phyloP scores from a whole-genome alignment of 345 rosid species.

The Citrus trifoliata region DNA sequence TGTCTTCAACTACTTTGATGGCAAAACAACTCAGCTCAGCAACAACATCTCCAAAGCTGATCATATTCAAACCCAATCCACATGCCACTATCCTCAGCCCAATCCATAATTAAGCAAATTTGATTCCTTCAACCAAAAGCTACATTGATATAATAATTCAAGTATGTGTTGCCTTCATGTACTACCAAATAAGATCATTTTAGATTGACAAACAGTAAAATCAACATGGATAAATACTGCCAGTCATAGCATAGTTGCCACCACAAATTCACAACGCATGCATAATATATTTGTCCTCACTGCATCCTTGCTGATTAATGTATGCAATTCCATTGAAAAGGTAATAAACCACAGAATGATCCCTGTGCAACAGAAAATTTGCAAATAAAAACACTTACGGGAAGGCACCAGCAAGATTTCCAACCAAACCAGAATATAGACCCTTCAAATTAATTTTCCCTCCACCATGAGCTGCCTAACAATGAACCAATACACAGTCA shows the following conservation, averaged over 20 bases:
- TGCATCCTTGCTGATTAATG: background rate
- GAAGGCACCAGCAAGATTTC: constrained; percentile 78
- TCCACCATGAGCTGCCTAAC: constrained; percentile 65
- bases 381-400: constrained; percentile 56
- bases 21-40: background rate
- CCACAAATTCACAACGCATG: background rate
- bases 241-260: background rate
- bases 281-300: background rate
- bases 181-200: background rate
- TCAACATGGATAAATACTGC: background rate
- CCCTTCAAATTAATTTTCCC: constrained; percentile 65
- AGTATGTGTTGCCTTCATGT: background rate
- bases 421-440: constrained; percentile 81
- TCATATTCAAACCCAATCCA: background rate
- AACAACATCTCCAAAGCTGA: background rate
- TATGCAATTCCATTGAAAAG: background rate
- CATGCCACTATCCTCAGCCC: background rate
- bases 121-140: background rate
- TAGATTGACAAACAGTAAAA: background rate
- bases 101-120: background rate
- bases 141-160: background rate
- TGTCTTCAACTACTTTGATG: background rate
- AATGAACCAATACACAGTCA: constrained; percentile 15
- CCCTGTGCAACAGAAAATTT: background rate
- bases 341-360: background rate